Evolutionary conservation across 2,329 filamentous ascomycete species (phyloP), one percentile per base, ranked within the genome.

Genomic region (Raffaelea albimanens): DNA sequence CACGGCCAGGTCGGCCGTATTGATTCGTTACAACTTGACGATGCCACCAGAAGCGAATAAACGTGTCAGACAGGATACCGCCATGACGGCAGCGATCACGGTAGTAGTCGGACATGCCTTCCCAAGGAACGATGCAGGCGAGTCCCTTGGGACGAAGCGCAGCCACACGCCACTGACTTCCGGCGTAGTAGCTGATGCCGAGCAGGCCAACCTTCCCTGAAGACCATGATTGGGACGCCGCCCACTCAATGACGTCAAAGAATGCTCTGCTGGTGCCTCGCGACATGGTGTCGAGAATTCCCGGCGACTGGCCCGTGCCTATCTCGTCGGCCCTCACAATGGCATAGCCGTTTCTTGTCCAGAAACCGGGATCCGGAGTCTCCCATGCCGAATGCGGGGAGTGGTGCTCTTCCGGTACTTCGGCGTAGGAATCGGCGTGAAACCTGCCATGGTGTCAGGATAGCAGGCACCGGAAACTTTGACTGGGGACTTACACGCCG

Each of bases 41-140:
- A 55, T 83, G 71, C 80, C 80, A 84, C 81, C 80, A 85, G 55
- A 82, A 77, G 11, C 63, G 57, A 55, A 83, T 82, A 54, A 81
- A 81, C 0, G 57, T 59, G 53, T 80, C 73, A 0, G 75, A 76
- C 2, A 80, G 58, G 41, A 83, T 82, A 0, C 79, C 79, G 1
- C 79, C 79, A 49, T 83, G 79, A 0, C 77, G 68, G 52, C 74
- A 79, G 1, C 76, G 64, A 50, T 82, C 79, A 1, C 72, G 61
- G 56, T 76, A 77, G 52, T 71, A 73, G 50, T 76, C 73, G 0
- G 69, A 70, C 68, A 74, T 73, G 22, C 73, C 73, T 57, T 76
- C 73, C 72, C 63, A 73, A 0, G 71, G 72, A 0, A 73, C 58
- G 4, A 75, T 75, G 5, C 68, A 69, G 0, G 67, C 63, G 1